Base-by-base conservation (phyloP, 2,329 filamentous ascomycete genomes). In the Ustulina deusta region DNA sequence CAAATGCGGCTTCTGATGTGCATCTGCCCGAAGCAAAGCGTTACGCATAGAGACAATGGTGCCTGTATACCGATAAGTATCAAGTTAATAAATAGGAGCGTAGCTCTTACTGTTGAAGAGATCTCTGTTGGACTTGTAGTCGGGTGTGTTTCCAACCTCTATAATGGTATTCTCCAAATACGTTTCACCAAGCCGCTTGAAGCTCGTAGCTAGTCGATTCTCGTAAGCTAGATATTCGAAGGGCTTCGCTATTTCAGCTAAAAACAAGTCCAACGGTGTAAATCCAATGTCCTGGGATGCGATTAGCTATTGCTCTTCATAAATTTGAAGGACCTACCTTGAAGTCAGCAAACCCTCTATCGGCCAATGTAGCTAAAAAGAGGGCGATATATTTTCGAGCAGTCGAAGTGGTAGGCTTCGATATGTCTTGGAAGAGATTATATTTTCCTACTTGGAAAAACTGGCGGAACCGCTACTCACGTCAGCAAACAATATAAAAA, bases 211-310 rank as follows among this genome's bases (percentile, higher is more conserved):
- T 5, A 89, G 79, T 25, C 80, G 79, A 66, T 83, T 82, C 72
- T 88, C 86, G 69, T 85, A 86, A 5, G 76, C 79, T 15, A 87
- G 69, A 25, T 79, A 81, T 46, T 77, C 73, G 2, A 72, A 77
- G 4, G 88, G 86, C 71, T 86, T 87, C 48, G 84, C 81, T 52
- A 89, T 78, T 7, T 83, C 81, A 22, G 84, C 73, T 48, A 86
- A 71, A 84, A 88, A 89, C n/a, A 88, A 76, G 46, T 85, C 83
- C 4, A 84, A 77, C 10, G 85, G 73, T 9, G 80, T 82, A n/a
- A 81, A 78, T 1, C 79, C 81, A 2, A 84, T 73, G 44, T 85
- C 80, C 74, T 81, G 32, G 36, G 7, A 70, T 57, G 56, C n/a
- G 17, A 63, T 73, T 60, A 74, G 69, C 17, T 38, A 52, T 42